Conservation (phyloP, 306 rosid species). For the Corylus americana region DNA sequence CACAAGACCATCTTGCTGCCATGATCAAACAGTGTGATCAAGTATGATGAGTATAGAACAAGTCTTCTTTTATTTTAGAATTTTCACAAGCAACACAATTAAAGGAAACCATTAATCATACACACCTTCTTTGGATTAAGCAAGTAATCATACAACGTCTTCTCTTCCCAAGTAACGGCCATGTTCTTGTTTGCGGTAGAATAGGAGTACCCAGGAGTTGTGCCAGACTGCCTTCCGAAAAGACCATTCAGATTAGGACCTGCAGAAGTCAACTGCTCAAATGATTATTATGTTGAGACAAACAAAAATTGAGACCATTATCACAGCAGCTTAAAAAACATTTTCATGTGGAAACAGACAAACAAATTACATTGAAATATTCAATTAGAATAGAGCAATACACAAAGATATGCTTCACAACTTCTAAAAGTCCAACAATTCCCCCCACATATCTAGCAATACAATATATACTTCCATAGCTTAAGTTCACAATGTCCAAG, state of each 20-base stretch:
- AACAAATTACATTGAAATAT: background rate
- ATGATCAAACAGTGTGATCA: background rate
- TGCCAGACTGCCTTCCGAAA: constrained; percentile 95
- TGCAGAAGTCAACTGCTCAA: constrained; percentile 24
- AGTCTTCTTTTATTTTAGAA: background rate
- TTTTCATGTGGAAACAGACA: background rate
- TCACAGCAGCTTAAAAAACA: background rate
- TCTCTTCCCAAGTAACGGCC: constrained; percentile 91
- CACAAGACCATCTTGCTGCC: background rate
- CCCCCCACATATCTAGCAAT: background rate
- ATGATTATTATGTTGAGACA: background rate
- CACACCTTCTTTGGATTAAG: constrained; percentile 90
- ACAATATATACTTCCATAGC: background rate
- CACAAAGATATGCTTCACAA: background rate
- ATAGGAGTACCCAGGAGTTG: constrained; percentile 85
- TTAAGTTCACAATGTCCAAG: background rate
- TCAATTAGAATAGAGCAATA: background rate
- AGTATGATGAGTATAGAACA: background rate
- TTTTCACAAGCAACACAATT: background rate
- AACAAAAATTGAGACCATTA: background rate
- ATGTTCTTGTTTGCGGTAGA: constrained; percentile 86
- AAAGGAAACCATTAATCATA: background rate
- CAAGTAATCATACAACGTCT: constrained; percentile 81
- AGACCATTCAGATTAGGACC: constrained; percentile 89
- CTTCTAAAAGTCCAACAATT: background rate